These are phyloP conservation scores for Suhomyces guaymorum DNA, from an alignment of 1,139 yeast genomes.

Conservation along the genomic window DNA sequence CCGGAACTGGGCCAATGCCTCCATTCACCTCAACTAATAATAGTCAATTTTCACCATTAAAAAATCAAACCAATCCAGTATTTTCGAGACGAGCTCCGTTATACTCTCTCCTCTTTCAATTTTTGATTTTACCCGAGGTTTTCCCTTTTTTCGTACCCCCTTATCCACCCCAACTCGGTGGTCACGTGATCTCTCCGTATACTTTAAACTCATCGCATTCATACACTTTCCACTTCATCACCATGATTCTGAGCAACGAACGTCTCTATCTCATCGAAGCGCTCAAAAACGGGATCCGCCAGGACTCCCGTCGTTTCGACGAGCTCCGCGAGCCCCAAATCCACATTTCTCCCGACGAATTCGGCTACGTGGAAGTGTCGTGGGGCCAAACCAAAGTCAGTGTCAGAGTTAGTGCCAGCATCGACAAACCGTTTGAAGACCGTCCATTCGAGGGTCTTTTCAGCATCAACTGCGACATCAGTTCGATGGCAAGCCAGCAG, in stretches of 20 bases:
- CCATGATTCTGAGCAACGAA: constrained; percentile 46
- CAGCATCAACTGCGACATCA: constrained; percentile 77
- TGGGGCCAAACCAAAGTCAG: constrained; percentile 68
- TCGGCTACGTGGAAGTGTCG: constrained; percentile 76
- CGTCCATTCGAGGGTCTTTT: constrained; percentile 94
- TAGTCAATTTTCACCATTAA: too few species aligned
- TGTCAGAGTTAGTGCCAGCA: constrained; percentile 76
- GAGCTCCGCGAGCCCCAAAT: constrained; percentile 67
- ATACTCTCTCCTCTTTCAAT: too few species aligned
- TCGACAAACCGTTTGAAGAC: constrained; percentile 83
- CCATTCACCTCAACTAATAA: too few species aligned
- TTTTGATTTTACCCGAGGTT: too few species aligned
- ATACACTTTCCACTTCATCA: not conserved
- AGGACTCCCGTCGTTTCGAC: constrained; percentile 67
- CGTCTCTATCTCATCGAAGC: constrained; percentile 60
- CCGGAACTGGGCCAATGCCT: too few species aligned
- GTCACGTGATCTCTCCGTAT: too few species aligned
- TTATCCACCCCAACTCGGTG: too few species aligned
- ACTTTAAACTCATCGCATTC: constrained; percentile 1
- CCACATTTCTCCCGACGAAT: constrained; percentile 59
- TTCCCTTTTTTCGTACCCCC: too few species aligned
- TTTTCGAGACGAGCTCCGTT: too few species aligned
- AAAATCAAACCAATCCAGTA: too few species aligned
- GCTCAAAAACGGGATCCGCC: constrained; percentile 60
- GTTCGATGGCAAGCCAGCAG: constrained; percentile 85